A percentile compares a stretch with the other conserved stretches of the same genome.
Evolutionary conservation across 768 basidiomycete species (phyloP).

Genomic region (Pholiota microspora): DNA sequence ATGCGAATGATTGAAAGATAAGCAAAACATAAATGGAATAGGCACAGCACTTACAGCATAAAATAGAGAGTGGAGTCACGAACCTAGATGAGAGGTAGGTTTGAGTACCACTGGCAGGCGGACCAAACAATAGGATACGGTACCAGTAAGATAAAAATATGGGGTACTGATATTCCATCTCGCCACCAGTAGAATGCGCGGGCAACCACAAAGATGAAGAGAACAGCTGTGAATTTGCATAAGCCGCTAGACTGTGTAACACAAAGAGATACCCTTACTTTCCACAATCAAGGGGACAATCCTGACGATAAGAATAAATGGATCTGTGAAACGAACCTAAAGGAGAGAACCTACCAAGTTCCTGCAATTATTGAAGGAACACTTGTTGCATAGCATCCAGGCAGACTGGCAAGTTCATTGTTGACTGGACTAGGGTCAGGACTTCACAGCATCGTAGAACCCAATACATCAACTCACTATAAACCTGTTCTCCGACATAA

Average conservation of each 20-base stretch:
- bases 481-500: conserved; percentile 24
- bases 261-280: conserved; percentile 17
- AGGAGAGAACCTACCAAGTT: conserved; percentile 20
- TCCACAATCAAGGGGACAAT: conserved; percentile 27
- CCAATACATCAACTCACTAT: conserved; percentile 16
- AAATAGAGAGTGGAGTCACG: conserved; percentile 27
- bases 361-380: conserved; percentile 28
- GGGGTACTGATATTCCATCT: conserved; percentile 21
- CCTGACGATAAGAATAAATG: conserved; percentile 9
- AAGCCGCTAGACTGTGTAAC: no score
- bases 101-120: background rate
- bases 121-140: background rate
- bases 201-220: conserved; percentile 24
- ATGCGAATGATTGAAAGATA: background rate
- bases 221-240: conserved; percentile 20
- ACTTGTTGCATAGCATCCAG: conserved; percentile 27
- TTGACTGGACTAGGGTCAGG: conserved; percentile 16
- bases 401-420: conserved; percentile 16
- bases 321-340: background rate
- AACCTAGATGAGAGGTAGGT: conserved; percentile 10
- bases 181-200: conserved; percentile 25
- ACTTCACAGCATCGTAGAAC: no score
- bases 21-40: background rate
- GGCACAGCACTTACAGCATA: conserved; percentile 18
- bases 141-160: conserved; percentile 23